Evolutionary conservation across 23 red algal species (phyloP), one percentile per base, ranked within the genome.

Genomic region (Gracilaria caudata): DNA sequence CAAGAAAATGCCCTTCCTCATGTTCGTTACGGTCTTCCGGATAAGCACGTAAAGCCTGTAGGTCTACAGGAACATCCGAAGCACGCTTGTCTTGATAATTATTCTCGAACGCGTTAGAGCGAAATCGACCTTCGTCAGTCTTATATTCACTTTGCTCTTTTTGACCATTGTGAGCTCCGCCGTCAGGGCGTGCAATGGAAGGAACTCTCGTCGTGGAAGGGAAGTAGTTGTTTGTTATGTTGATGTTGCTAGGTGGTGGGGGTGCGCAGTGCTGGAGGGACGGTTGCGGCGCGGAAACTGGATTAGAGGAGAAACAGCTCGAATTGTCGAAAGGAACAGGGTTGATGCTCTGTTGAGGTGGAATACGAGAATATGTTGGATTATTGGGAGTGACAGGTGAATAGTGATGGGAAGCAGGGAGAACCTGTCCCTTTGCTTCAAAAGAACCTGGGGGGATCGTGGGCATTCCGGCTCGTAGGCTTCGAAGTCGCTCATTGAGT

Each of bases 171-270:
- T 89, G 51, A 89, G 38, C 72, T 45, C 49, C 71, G 35, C 25
- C 51, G 26, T 43, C 59, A 20, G 51, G 45, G 7, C 39, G 40
- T 49, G 40, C 73, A 35, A 39, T 13, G 37, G 37, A 24, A 13
- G 64, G 20, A 26, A 56, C 25, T 20, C 49, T 47, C 76, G 83
- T 26, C 56, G 77, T 71, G 12, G 85, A 73, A 7, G 85, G 58
- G 55, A 63, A 89, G 49, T 89, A 89, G 44, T 89, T 89, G 57
- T 89, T 89, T 24, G 85, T 89, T 16, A 79, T 89, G 32, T 79
- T 89, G 29, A 89, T 79, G 64, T 68, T 89, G 53, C 54, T 64
- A 12, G 35, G 68, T 51, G 72, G 37, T 78, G 72, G 32, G 13
- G 47, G 36, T 35, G 34, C 53, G 12, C 63, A 61, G 20, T 30